Base-by-base conservation (phyloP, 345 rosid species). In the Rhizophora apiculata region DNA sequence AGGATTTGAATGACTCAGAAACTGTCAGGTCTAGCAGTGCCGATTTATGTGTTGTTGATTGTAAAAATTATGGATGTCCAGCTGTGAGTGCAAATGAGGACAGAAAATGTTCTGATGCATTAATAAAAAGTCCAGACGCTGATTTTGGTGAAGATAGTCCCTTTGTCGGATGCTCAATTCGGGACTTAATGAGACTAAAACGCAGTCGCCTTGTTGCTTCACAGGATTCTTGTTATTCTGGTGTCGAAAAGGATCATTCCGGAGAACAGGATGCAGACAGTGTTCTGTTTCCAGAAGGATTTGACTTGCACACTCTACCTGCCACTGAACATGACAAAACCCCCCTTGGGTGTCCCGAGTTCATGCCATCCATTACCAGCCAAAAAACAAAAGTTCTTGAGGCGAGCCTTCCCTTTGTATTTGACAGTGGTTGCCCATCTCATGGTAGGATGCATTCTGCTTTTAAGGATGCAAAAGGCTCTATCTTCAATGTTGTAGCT, bases 131-230 rank as follows among this genome's bases (percentile, higher is more conserved):
- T 73, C 66, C 70, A 63, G 84, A 71, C 39, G 36, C 70, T 31
- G 72, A 73, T 78, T 71, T 31, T 63, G 68, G 65, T 78, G 79
- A 79, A 71, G 69, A 68, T 55, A 72, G 71, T 54, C 8, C 74
- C 32, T 75, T 79, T 77, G 82, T 60, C 68, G 86, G 80, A 71
- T 80, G 85, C 81, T 89, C 93, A 22, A 70, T 89, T 43, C 86
- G 98, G 64, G 97, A 91, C 72, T 78, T 94, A 87, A 94, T 91
- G 97, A 86, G 97, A 67, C 86, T 73, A 78, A 91, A 88, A 77
- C 85, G 97, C 60, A 57, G 73, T 76, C 63, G 71, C 78, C 85
- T 68, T 55, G 76, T 76, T 70, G 81, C 82, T 29, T 69, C 83
- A 26, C 73, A 74, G 68, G 88, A 68, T 70, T 69, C 66, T 75